These are phyloP conservation scores for Pseudopyrenochaeta lycopersici DNA, from an alignment of 2,329 filamentous ascomycete species.

Conservation along the genomic window DNA sequence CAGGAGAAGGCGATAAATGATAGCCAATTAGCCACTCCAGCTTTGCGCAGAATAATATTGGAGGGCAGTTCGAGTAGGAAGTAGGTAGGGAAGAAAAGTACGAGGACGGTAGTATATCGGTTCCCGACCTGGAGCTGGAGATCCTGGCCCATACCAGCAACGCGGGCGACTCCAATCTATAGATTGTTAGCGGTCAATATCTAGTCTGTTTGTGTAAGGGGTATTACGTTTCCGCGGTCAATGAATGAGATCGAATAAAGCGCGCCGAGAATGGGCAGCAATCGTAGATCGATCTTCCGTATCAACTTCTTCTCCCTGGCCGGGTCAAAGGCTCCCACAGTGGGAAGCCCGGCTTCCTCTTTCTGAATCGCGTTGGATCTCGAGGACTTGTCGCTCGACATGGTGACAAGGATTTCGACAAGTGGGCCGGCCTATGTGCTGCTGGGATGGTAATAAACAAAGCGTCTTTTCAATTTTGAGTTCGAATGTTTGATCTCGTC, in stretches of 20 bases:
- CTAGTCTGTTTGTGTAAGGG: neutral
- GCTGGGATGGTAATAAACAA: too few relatives aligned
- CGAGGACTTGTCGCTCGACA: too few relatives aligned
- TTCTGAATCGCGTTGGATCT: too few relatives aligned
- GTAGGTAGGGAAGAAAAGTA: slow-evolving; percentile 40
- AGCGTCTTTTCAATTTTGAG: too few relatives aligned
- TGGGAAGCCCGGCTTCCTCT: too few relatives aligned
- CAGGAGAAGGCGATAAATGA: slow-evolving; percentile 34
- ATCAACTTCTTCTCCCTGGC: slow-evolving; percentile 29
- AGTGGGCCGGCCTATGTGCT: too few relatives aligned
- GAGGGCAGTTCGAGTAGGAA: slow-evolving; percentile 32
- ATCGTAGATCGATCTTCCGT: slow-evolving; percentile 47
- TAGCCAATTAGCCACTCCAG: slow-evolving; percentile 40
- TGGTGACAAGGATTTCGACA: too few relatives aligned
- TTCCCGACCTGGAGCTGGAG: slow-evolving; percentile 30
- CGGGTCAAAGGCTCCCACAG: slow-evolving; percentile 22
- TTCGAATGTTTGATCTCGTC: too few relatives aligned
- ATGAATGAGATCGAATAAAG: slow-evolving; percentile 50
- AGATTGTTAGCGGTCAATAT: neutral
- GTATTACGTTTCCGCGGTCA: slow-evolving; percentile 44
- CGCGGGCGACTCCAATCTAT: slow-evolving; percentile 34
- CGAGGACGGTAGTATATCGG: slow-evolving; percentile 34
- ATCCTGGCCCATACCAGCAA: slow-evolving; percentile 38
- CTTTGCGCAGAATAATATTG: slow-evolving; percentile 33
- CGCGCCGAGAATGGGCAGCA: slow-evolving; percentile 51